Base-by-base conservation (phyloP, 768 basidiomycete genomes). In the Boletus rubroflammeus region DNA sequence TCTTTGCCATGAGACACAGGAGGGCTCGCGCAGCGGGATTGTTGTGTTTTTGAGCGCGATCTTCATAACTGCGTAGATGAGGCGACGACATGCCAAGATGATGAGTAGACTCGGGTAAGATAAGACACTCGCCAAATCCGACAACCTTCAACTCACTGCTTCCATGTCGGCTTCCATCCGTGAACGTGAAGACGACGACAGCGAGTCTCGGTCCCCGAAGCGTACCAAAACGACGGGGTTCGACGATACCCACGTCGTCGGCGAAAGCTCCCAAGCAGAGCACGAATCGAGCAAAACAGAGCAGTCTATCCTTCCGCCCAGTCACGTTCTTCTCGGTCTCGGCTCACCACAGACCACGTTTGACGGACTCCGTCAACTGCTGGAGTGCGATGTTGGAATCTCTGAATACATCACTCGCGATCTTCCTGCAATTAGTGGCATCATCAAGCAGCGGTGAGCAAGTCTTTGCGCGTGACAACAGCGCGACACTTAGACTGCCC, bases 371-470 rank as follows among this genome's bases (percentile, higher is more conserved):
- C 81, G 82, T 57, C 84, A 85, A 50, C 66, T 84, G 29, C 69
- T 75, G 58, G 93, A 97, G 67, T 76, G 78, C 6, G 86, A 96
- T 67, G 94, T 97, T 31, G 94, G 94, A 2, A 95, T 98, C 39
- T 88, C 90, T 5, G 86, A 92, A 67, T 96, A 94, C 68, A 81
- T 94, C 58, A 81, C 82, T 19, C 76, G 76, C 11, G 82, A 81
- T 55, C 80, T 88, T 23, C 79, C 85, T 4, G 81, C 82, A 65
- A 84, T 98, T 59, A 81, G 86, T 48, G 96, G 92, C 5, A 96
- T 98, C 64, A 98, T 98, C 71, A 98, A 98, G 73, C 96, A 98
- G 74, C 80, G 96, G 95, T 93, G 54, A 57, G 80, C 66, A 13
- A 19, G 32, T 39, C 29, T 54, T 19, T 17, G 29, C 25, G 31